Base-by-base conservation (phyloP, 2,329 filamentous ascomycete genomes). In the Exserohilum turcica region DNA sequence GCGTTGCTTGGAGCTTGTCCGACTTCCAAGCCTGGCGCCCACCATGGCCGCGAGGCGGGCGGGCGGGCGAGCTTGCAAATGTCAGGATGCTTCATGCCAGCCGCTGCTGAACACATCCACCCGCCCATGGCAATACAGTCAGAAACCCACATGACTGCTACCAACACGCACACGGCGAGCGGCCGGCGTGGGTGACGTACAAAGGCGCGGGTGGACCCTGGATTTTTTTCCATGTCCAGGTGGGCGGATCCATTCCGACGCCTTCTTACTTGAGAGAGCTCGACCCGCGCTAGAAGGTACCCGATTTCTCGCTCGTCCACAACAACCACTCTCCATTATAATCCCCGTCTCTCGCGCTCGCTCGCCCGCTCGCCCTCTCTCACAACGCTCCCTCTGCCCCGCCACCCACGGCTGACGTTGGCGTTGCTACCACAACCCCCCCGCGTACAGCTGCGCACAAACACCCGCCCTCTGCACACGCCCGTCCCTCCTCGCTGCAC, bases 391-490 rank as follows among this genome's bases (percentile, higher is more conserved):
- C 33, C 44, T 42, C 50, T 32, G 21, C 39, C 48, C 52, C 51
- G 45, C 51, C 44, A 40, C 44, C 47, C 44, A 54, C 43, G 45
- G 36, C 35, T 46, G 52, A 51, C 40, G 42, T 27, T 19, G n/a
- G 39, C 24, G 46, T 64, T 62, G 56, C 60, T 64, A 63, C 63
- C 65, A 42, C n/a, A n/a, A n/a, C n/a, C n/a, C 52, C 56, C 51
- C 52, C 16, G 53, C 49, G 40, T 19, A 48, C 54, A 45, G 43
- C 49, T 45, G 48, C 59, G 54, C 51, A 48, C 35, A 57, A 36
- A 48, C 33, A 52, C 37, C 48, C 21, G 39, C 19, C 21, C 15
- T 28, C 44, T 35, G 40, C 29, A 19, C 45, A 53, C 45, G 21
- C 50, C 44, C 38, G 27, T 32, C 18, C 44, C 44, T n/a, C 28